A percentile compares a stretch with the other conserved stretches of the same genome.
Evolutionary conservation across 176 grass and related monocot species (phyloP).

Genomic region (Otatea glauca): DNA sequence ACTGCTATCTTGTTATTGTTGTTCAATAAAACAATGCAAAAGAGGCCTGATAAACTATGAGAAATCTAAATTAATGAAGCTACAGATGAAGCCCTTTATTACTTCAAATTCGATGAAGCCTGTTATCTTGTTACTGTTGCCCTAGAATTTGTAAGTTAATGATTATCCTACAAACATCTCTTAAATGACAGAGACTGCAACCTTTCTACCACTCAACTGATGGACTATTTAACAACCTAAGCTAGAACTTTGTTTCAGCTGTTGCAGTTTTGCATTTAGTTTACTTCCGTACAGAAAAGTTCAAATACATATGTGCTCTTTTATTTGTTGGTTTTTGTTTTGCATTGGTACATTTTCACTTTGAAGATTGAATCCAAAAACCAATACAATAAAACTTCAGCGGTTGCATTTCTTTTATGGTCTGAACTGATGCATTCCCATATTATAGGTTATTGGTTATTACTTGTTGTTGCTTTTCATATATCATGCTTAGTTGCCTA

Average conservation of each 20-base stretch:
- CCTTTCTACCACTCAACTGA: background rate
- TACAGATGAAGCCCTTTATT: constrained; percentile 1
- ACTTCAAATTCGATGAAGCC: background rate
- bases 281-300: background rate
- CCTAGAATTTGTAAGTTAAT: background rate
- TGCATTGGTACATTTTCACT: background rate
- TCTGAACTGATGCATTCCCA: background rate
- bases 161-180: background rate
- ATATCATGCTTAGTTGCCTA: background rate
- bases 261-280: background rate
- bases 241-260: background rate
- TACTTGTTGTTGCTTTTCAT: background rate
- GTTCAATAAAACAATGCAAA: background rate
- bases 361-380: background rate
- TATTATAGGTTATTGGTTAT: constrained; percentile 2
- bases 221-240: background rate
- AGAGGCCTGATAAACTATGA: background rate
- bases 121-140: background rate
- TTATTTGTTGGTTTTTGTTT: background rate
- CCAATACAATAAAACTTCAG: background rate
- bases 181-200: background rate
- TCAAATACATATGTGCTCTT: background rate
- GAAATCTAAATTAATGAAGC: background rate
- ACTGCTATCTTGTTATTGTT: no score
- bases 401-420: background rate